Base-by-base conservation (phyloP, 305 asterid species). In the Fraxinus velutina region DNA sequence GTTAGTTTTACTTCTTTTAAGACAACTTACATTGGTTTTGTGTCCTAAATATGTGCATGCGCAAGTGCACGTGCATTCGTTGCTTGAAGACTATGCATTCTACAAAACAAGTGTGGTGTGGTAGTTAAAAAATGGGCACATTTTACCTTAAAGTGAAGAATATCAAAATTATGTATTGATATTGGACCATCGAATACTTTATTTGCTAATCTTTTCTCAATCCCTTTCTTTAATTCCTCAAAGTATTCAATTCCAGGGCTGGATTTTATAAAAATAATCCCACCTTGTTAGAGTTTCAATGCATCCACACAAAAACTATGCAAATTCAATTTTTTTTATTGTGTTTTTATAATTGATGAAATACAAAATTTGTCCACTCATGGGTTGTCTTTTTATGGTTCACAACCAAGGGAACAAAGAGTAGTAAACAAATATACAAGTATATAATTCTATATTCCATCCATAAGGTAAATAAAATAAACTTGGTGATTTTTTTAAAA, bases 61-160 rank as follows among this genome's bases (percentile, higher is more conserved):
- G 92, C 90, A 86, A 82, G 89, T 83, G 94, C 94, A 88, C 89
- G 94, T 90, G 91, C 60, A 78, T 81, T 84, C 84, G 81, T 60
- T 85, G 88, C 92, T 90, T 81, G 78, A 86, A 88, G 85, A 82
- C 90, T 83, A 85, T 88, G 90, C 89, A 79, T 78, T 79, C 87
- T 89, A 80, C 89, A 86, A 85, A 87, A 86, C 89, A 83, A 83
- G 15, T 4, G 52, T 42, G 52, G 57, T 13, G 17, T 13, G 2
- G 5, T 44, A 78, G 78, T 84, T 76, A 88, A 76, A 82, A 84
- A 85, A 24, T 24, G 78, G 84, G 77, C 81, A 83, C 80, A 75
- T 79, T 77, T 62, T 77, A 77, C 80, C 85, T 85, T 39, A 44
- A 86, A 81, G 78, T 83, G 36, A 78, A 76, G 66, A 80, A 77